A percentile compares a stretch with the other conserved stretches of the same genome.
Evolutionary conservation across 805 yeast genomes (phyloP).

Genomic region (Debaryomyces castellii): DNA sequence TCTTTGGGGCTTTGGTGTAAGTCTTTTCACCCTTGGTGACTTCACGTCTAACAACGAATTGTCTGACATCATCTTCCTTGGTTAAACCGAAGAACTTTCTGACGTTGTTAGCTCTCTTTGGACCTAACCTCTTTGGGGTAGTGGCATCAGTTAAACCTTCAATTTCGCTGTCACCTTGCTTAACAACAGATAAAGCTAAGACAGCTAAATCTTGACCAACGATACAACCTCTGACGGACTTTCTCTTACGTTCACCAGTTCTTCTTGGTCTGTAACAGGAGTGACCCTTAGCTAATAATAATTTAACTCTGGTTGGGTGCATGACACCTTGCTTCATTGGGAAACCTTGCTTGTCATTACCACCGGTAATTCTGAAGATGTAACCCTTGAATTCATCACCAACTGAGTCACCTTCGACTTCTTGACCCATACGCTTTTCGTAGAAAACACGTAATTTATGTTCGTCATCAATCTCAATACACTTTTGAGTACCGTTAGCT

Average conservation of each 20-base stretch:
- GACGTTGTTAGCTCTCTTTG: constrained; percentile 99
- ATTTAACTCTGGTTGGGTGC: constrained; percentile 99
- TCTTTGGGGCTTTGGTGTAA: constrained; percentile 99
- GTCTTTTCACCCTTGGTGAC: constrained; percentile 96
- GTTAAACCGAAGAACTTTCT: constrained; percentile 99
- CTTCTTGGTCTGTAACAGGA: constrained; percentile 99
- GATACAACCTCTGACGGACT: constrained; percentile 99
- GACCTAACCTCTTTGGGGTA: constrained; percentile 99
- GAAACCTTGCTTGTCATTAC: constrained; percentile 99
- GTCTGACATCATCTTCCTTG: constrained; percentile 88
- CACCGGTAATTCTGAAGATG: constrained; percentile 98
- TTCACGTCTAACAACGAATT: constrained; percentile 96
- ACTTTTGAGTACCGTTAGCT: constrained; percentile 99
- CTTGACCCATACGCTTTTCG: constrained; percentile 99
- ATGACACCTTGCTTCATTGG: constrained; percentile 99
- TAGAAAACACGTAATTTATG: constrained; percentile 97
- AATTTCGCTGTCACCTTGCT: constrained; percentile 96
- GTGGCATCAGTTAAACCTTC: constrained; percentile 94
- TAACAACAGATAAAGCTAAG: constrained; percentile 87
- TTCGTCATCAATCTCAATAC: constrained; percentile 97
- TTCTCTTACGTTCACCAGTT: constrained; percentile 99
- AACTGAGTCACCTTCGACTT: constrained; percentile 97
- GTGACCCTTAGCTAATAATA: constrained; percentile 88
- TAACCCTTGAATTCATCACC: constrained; percentile 99
- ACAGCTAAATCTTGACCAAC: constrained; percentile 97